Evolutionary conservation across 768 basidiomycete species (phyloP).

Genomic region (Phlegmacium glaucopus): DNA sequence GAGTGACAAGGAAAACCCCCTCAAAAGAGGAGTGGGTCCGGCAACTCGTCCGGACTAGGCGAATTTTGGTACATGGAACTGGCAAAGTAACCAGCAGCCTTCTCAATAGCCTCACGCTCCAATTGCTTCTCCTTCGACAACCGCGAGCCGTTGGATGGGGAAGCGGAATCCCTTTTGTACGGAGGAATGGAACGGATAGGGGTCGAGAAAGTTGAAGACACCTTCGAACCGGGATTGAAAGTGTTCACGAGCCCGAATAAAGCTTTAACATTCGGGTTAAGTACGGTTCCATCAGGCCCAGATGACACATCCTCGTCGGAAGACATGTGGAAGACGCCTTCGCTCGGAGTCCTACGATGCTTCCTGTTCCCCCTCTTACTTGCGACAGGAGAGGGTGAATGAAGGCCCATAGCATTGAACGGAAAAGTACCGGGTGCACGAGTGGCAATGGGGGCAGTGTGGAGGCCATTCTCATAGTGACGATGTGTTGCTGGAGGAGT

Average conservation of each 20-base stretch:
- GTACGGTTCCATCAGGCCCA: slow-evolving; percentile 26
- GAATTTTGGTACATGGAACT: slow-evolving; percentile 86
- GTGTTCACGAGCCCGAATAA: slow-evolving; percentile 26
- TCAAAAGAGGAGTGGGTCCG: slow-evolving; percentile 60
- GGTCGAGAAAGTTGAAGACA: slow-evolving; percentile 13
- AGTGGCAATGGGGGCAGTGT: slow-evolving; percentile 47
- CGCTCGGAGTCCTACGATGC: slow-evolving; percentile 64
- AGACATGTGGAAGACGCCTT: slow-evolving; percentile 72
- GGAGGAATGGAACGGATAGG: slow-evolving; percentile 6
- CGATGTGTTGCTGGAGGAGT: slow-evolving; percentile 52
- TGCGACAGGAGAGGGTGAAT: slow-evolving; percentile 29
- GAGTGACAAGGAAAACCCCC: slow-evolving; percentile 17
- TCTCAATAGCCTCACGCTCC: slow-evolving; percentile 31
- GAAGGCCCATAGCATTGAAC: slow-evolving; percentile 24
- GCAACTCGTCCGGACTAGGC: slow-evolving; percentile 78
- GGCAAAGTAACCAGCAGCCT: slow-evolving; percentile 58
- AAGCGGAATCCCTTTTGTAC: slow-evolving; percentile 11
- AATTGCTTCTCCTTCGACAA: slow-evolving; percentile 23
- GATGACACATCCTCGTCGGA: slow-evolving; percentile 61
- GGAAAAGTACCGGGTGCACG: slow-evolving; percentile 32
- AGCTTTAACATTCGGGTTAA: slow-evolving; percentile 20
- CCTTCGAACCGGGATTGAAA: slow-evolving; percentile 4
- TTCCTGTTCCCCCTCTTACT: slow-evolving; percentile 31
- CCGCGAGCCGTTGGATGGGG: slow-evolving; percentile 14
- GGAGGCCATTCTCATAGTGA: slow-evolving; percentile 39